Evolutionary conservation across 2,329 filamentous ascomycete species (phyloP), one percentile per base, ranked within the genome.

Genomic region (Scleromitrula shiraiana): DNA sequence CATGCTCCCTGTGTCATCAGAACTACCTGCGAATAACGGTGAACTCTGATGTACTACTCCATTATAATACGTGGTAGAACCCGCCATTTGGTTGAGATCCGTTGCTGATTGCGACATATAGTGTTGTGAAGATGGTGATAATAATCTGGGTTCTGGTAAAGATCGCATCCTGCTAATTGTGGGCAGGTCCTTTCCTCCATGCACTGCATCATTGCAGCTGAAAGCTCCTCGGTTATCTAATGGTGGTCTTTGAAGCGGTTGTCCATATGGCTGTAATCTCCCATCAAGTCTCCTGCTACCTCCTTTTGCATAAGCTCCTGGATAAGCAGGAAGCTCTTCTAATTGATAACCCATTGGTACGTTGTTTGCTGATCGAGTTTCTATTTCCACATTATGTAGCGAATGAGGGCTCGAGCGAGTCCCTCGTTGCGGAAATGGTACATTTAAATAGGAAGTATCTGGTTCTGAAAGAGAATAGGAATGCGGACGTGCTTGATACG

Each of bases 81-180:
- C 54, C 2, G 56, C 58, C 17, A 56, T 41, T 33, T 59, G 54
- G 33, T 51, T 45, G 7, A 57, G 54, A 30, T 59, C 58, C 8
- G 50, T 42, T 10, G 51, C 50, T 7, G 52, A 56, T 24, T 48
- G 53, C 2, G 52, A 52, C 37, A 53, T 47, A 5, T n/a, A n/a
- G n/a, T 47, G 49, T 14, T 48, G 39, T 7, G 27, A 33, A 2
- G 38, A 40, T 24, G 42, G 20, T 17, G 24, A 14, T 22, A 30
- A 32, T 17, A 42, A 42, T 14, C 36, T 40, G 27, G 36, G 24
- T 6, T 50, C 38, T 5, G 45, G 45, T 17, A 29, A 42, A 26
- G 45, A 48, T 20, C 43, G 6, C 10, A n/a, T 27, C 19, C 45
- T 37, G 12, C 7, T 22, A 7, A 46, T 15, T 26, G 7, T 29